Conservation (phyloP, 140 eudicot genomes). For the Oenanthe javanica region DNA sequence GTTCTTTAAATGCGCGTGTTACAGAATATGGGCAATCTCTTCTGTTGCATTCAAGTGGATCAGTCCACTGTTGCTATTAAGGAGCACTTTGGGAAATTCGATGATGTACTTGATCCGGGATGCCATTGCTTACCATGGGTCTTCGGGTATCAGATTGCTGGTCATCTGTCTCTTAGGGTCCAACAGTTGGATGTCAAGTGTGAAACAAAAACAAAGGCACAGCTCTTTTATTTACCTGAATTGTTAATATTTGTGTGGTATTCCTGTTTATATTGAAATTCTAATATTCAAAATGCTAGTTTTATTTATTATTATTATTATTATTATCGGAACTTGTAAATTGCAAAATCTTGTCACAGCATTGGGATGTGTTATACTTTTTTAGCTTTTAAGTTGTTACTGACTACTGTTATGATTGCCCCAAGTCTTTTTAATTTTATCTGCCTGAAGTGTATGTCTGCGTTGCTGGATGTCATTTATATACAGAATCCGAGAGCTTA, state of each 20-base stretch:
- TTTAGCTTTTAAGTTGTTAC: not conserved
- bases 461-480: not conserved
- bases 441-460: not conserved
- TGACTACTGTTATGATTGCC: not conserved
- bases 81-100: constrained; percentile 66
- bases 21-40: constrained; percentile 52
- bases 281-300: not conserved
- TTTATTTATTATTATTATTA: too few species aligned
- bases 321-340: not conserved
- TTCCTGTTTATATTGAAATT: not conserved
- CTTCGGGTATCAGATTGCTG: constrained; percentile 67
- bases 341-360: not conserved
- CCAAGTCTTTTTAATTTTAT: not conserved
- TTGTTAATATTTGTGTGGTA: not conserved
- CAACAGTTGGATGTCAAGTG: constrained; percentile 79
- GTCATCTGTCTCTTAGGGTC: constrained; percentile 58
- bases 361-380: not conserved
- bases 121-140: constrained; percentile 83
- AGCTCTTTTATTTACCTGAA: not conserved
- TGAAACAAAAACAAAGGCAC: constrained; percentile 84
- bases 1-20: not conserved
- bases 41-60: constrained; percentile 64
- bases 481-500: not conserved
- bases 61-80: constrained; percentile 83
- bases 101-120: constrained; percentile 79